Evolutionary conservation across 441 rosid species (phyloP).

Genomic region (Syzygium syzygioides): DNA sequence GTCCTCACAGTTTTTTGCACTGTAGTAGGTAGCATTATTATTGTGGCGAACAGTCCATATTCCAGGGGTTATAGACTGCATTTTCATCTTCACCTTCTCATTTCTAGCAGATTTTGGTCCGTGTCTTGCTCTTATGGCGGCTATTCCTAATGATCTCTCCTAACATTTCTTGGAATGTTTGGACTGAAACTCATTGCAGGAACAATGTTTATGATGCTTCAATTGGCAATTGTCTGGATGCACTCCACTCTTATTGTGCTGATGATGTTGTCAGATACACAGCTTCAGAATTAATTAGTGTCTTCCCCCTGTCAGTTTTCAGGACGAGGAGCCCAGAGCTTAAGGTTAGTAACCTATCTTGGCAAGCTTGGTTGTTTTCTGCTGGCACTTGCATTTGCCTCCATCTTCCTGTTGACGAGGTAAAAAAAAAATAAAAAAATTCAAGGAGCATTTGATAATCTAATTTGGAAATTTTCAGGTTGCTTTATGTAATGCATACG

Average conservation of each 20-base stretch:
- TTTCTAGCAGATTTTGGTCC: neutral
- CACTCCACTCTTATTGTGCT: slow-evolving; percentile 60
- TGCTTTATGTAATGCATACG: slow-evolving; percentile 73
- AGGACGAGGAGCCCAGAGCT: slow-evolving; percentile 90
- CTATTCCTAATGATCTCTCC: slow-evolving; percentile 1
- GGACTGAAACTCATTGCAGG: slow-evolving; percentile 40
- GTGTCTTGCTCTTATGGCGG: neutral
- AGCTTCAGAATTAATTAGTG: slow-evolving; percentile 61
- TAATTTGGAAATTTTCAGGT: slow-evolving; percentile 36
- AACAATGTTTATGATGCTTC: slow-evolving; percentile 70
- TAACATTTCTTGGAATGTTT: neutral
- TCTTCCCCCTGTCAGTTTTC: slow-evolving; percentile 52
- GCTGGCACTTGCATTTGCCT: slow-evolving; percentile 11
- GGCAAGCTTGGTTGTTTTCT: slow-evolving; percentile 12
- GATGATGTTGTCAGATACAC: slow-evolving; percentile 70
- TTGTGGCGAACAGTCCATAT: neutral
- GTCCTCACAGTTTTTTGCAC: neutral
- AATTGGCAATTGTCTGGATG: slow-evolving; percentile 71
- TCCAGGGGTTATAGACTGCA: neutral
- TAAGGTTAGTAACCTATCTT: slow-evolving; percentile 48
- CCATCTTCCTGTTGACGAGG: neutral
- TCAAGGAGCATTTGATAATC: neutral
- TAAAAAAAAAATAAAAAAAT: neutral
- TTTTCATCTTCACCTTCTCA: neutral
- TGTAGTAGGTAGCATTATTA: neutral